These are phyloP conservation scores for Diutina scorzettiae DNA, from an alignment of 1,139 yeast species.

Conservation along the genomic window DNA sequence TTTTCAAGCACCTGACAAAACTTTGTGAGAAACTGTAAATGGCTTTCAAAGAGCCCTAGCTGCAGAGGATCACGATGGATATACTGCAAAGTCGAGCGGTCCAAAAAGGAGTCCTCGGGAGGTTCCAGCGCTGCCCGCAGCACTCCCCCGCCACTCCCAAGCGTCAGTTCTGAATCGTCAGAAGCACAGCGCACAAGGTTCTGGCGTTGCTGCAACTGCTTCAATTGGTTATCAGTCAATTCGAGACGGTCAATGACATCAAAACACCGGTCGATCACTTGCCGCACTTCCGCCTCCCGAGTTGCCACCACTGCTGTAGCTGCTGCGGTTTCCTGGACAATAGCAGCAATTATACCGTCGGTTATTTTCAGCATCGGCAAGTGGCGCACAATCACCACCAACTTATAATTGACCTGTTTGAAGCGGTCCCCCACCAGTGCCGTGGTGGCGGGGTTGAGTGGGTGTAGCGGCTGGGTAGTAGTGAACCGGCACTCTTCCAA, in stretches of 20 bases:
- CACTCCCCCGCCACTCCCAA: background rate
- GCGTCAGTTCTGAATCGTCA: slow-evolving; percentile 10
- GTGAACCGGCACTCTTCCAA: background rate
- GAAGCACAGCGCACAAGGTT: slow-evolving; percentile 8
- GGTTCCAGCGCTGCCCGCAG: slow-evolving; percentile 9
- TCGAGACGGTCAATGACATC: slow-evolving; percentile 18
- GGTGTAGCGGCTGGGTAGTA: background rate
- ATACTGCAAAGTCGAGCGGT: slow-evolving; percentile 24
- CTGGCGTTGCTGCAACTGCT: slow-evolving; percentile 18
- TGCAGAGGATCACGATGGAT: slow-evolving; percentile 26
- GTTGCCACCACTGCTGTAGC: slow-evolving; percentile 17
- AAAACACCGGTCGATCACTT: slow-evolving; percentile 18
- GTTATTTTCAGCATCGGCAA: slow-evolving; percentile 29
- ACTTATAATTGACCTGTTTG: slow-evolving; percentile 26
- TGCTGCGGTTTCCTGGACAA: slow-evolving; percentile 18
- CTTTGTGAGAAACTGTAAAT: slow-evolving; percentile 20
- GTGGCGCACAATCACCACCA: slow-evolving; percentile 24
- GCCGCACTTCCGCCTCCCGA: slow-evolving; percentile 17
- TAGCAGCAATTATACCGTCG: slow-evolving; percentile 15
- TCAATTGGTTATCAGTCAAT: slow-evolving; percentile 23
- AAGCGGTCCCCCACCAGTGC: slow-evolving; percentile 11
- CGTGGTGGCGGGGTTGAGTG: background rate
- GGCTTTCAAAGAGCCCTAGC: slow-evolving; percentile 28
- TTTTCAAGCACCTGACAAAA: slow-evolving; percentile 18
- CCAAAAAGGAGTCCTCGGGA: slow-evolving; percentile 16